Conservation (phyloP, 148 eudicot genomes). For the Fallopia convolvulus region DNA sequence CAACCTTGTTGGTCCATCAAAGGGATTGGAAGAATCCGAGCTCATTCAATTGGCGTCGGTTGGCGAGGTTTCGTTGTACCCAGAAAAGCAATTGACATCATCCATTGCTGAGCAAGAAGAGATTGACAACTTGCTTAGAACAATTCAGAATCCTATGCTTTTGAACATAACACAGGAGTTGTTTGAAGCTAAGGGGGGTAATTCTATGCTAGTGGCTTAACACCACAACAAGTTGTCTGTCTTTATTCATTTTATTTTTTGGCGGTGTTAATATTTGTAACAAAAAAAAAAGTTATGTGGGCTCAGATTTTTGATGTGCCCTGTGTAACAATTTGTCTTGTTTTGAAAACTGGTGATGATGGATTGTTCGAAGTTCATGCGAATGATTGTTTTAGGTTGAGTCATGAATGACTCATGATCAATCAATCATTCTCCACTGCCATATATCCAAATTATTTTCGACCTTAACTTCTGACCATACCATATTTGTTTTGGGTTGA, state of each 20-base stretch:
- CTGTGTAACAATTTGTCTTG: not conserved
- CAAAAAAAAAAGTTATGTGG: not conserved
- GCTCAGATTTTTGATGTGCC: conserved; percentile 1
- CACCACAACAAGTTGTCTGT: not conserved
- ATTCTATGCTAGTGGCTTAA: conserved; percentile 6
- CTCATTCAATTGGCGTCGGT: conserved; percentile 47
- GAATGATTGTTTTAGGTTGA: not conserved
- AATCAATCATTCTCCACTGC: not conserved
- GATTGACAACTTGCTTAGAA: conserved; percentile 30
- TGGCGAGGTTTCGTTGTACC: conserved; percentile 38
- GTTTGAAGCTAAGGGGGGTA: conserved; percentile 2
- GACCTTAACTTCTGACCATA: no score
- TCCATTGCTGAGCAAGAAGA: conserved; percentile 6
- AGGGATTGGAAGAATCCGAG: conserved; percentile 74
- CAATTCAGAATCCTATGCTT: conserved; percentile 8
- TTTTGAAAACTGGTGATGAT: not conserved
- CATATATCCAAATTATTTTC: not conserved
- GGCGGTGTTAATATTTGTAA: not conserved
- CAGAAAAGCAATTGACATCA: not conserved
- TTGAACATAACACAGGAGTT: not conserved
- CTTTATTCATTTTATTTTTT: not conserved
- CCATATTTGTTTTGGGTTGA: no score
- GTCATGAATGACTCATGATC: not conserved
- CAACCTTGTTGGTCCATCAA: conserved; percentile 46
- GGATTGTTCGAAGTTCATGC: not conserved